phyloP scores from a whole-genome alignment of 1,284 basidiomycete species.

The Ustilago tritici region DNA sequence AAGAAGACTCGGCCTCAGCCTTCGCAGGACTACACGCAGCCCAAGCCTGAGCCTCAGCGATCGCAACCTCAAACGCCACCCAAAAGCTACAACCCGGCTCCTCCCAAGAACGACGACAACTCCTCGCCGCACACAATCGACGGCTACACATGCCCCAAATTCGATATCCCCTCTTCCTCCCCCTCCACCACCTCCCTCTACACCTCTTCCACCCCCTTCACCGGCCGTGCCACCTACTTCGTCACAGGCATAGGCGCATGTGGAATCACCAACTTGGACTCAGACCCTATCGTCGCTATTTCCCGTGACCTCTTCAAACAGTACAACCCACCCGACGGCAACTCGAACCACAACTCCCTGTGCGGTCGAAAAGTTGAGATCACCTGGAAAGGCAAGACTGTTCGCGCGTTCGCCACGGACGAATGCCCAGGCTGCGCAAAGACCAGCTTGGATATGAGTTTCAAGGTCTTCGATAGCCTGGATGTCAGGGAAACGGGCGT shows the following conservation, averaged over 20 bases:
- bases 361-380: slow-evolving; percentile 79
- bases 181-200: slow-evolving; percentile 28
- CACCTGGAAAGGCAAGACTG: slow-evolving; percentile 71
- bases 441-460: slow-evolving; percentile 81
- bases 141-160: slow-evolving; percentile 37
- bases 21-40: slow-evolving; percentile 10
- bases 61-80: slow-evolving; percentile 4
- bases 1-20: slow-evolving; percentile 5
- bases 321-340: slow-evolving; percentile 39
- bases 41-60: slow-evolving; percentile 7
- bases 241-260: slow-evolving; percentile 46
- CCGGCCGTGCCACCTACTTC: slow-evolving; percentile 48
- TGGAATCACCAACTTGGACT: slow-evolving; percentile 34
- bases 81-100: slow-evolving; percentile 5
- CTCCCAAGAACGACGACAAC: background rate
- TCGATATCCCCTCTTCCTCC: slow-evolving; percentile 5
- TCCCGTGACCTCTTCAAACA: slow-evolving; percentile 52
- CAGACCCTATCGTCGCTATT: slow-evolving; percentile 48
- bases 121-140: slow-evolving; percentile 22
- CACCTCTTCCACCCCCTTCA: slow-evolving; percentile 14
- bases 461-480: slow-evolving; percentile 75
- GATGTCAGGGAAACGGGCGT: slow-evolving; percentile 46
- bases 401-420: slow-evolving; percentile 77
- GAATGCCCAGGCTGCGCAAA: slow-evolving; percentile 79
- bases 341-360: slow-evolving; percentile 43